A percentile compares a stretch with the other conserved stretches of the same genome.
Evolutionary conservation across 192 early-diverging fungal species (phyloP).

Genomic region (Dimargaris cristalligena): DNA sequence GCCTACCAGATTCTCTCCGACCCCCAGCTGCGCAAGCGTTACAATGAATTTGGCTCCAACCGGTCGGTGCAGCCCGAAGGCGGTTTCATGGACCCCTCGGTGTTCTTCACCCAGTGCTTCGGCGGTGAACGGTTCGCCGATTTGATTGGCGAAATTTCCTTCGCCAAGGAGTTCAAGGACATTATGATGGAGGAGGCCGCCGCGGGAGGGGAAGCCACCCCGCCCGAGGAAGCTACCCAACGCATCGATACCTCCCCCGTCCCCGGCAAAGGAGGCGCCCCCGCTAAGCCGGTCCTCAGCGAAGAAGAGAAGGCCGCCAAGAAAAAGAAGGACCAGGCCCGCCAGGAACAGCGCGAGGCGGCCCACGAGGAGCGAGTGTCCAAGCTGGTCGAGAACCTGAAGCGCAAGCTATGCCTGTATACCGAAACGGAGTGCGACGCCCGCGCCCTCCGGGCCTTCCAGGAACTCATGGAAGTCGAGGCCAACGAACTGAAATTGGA

Average conservation of each 20-base stretch:
- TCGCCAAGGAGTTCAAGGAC: conserved; percentile 81
- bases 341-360: conserved; percentile 40
- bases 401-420: conserved; percentile 61
- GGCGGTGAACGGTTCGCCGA: conserved; percentile 95
- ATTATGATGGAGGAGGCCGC: conserved; percentile 47
- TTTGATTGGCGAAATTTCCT: conserved; percentile 95
- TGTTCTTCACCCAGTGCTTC: conserved; percentile 93
- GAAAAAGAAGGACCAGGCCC: conserved; percentile 34
- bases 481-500: conserved; percentile 78
- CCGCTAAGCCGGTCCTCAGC: conserved; percentile 20
- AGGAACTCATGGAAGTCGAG: conserved; percentile 52
- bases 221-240: not conserved
- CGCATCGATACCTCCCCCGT: not conserved
- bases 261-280: conserved; percentile 10
- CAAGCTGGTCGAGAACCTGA: conserved; percentile 53
- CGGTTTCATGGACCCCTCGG: conserved; percentile 75
- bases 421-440: conserved; percentile 39
- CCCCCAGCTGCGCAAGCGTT: conserved; percentile 65
- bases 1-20: conserved; percentile 95
- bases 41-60: conserved; percentile 71
- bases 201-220: conserved; percentile 27
- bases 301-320: conserved; percentile 39
- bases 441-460: conserved; percentile 44
- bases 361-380: conserved; percentile 45
- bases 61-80: conserved; percentile 37